Conservation (phyloP, 495 filamentous ascomycete genomes). For the Trichoderma gamsii region DNA sequence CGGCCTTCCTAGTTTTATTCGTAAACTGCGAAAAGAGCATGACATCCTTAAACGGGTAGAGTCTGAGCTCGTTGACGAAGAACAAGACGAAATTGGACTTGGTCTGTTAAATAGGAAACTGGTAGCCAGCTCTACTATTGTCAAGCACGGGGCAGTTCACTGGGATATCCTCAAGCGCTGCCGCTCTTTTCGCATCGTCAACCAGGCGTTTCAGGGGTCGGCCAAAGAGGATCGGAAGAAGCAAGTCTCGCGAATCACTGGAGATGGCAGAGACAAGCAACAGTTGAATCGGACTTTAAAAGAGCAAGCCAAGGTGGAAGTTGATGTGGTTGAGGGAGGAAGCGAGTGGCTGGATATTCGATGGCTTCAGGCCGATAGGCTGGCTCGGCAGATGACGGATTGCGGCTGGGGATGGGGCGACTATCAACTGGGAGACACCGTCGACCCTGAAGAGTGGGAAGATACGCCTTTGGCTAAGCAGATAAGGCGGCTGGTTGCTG, state of each 20-base stretch:
- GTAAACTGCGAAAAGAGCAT: neutral
- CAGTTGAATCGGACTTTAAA: neutral
- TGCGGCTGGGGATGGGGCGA: constrained; percentile 14
- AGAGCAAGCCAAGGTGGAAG: constrained; percentile 11
- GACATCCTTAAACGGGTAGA: neutral
- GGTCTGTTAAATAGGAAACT: neutral
- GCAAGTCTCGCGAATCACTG: neutral
- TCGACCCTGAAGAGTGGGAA: constrained; percentile 38
- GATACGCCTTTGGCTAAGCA: constrained; percentile 53
- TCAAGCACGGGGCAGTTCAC: neutral
- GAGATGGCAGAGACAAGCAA: neutral
- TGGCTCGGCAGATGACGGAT: constrained; percentile 6
- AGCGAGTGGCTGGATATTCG: constrained; percentile 9
- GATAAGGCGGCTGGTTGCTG: constrained; percentile 43
- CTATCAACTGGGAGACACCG: neutral
- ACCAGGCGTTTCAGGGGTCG: constrained; percentile 10
- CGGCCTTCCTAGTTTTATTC: neutral
- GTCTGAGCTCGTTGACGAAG: neutral
- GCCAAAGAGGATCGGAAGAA: constrained; percentile 5
- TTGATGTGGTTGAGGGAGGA: constrained; percentile 8
- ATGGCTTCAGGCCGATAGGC: constrained; percentile 7
- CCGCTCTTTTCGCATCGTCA: neutral
- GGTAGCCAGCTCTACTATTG: neutral
- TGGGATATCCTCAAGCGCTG: constrained; percentile 11
- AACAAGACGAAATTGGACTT: neutral